A percentile compares a stretch with the other conserved stretches of the same genome.
Conservation (phyloP, 164 flowering plant genomes). For the Umbilicus rupestris region DNA sequence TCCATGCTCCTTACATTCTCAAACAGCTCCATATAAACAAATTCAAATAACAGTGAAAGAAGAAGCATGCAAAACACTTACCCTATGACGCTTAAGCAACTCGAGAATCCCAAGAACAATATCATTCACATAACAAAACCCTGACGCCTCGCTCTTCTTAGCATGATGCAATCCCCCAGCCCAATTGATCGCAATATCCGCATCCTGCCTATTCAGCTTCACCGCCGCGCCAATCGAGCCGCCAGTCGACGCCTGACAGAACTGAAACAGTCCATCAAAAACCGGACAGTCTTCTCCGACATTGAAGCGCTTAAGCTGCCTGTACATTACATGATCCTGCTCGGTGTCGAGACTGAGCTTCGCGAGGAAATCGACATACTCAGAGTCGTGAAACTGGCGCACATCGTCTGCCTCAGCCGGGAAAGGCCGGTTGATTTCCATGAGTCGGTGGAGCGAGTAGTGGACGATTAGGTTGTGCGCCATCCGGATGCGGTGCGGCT, state of each 20-base stretch:
- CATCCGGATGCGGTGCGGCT: conserved; percentile 59
- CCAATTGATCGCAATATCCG: conserved; percentile 56
- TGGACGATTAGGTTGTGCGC: conserved; percentile 47
- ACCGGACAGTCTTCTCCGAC: conserved; percentile 65
- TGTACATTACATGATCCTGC: conserved; percentile 21
- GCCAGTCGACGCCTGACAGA: conserved; percentile 50
- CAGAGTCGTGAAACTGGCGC: conserved; percentile 34
- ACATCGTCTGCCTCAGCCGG: conserved; percentile 37
- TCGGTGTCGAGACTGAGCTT: conserved; percentile 31
- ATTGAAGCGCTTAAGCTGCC: conserved; percentile 37
- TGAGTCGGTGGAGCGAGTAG: conserved; percentile 43
- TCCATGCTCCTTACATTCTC: neutral
- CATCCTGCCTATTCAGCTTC: conserved; percentile 33
- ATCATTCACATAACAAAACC: conserved; percentile 58
- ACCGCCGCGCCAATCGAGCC: conserved; percentile 53
- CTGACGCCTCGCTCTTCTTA: conserved; percentile 56
- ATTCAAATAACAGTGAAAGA: neutral
- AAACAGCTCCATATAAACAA: neutral
- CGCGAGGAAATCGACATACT: conserved; percentile 41
- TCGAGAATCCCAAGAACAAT: conserved; percentile 55
- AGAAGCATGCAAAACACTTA: conserved; percentile 7
- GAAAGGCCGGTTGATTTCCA: conserved; percentile 43
- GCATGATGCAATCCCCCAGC: conserved; percentile 62
- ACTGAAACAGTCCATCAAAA: conserved; percentile 39
- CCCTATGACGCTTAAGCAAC: conserved; percentile 43